Base-by-base conservation (phyloP, 148 eudicot genomes). In the Suaeda aralocaspica region DNA sequence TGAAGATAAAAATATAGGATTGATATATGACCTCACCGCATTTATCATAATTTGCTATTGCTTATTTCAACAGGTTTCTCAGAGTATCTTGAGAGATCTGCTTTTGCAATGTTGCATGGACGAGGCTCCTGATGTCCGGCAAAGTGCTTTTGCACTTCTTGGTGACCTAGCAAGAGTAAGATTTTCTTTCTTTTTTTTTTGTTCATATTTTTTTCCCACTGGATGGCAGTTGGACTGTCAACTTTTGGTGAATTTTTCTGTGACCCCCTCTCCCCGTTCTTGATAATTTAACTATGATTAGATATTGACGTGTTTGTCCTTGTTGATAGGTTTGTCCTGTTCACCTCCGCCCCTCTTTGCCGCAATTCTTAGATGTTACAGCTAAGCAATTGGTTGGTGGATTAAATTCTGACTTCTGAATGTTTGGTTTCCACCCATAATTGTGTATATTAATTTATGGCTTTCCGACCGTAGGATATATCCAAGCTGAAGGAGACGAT, bases 131-230 rank as follows among this genome's bases (percentile, higher is more conserved):
- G 99, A 94, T 79, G 91, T 94, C 57, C 88, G 91, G 16, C 99
- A 94, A 75, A 94, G 99, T 84, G 97, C 99, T 67, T 94, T 94
- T 77, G 99, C 99, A 21, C 85, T 94, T 81, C 89, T 94, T 68
- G 99, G 99, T 48, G 99, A 94, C 76, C 96, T 94, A 33, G 89
- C 99, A 46, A 87, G 99, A 77, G 99, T 94, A 81, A 81, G 84
- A 83, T 72, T 8, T 36, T 36, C 41, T 8, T 36, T 36, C 41
- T 36, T 36, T 36, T 36, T 36, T 36, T n/a, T n/a, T n/a, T n/a
- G n/a, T 36, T 36, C 41, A 36, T 36, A 36, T 4, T 36, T n/a
- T n/a, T n/a, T n/a, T n/a, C n/a, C n/a, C n/a, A 7, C 55, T 60
- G 42, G 50, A 59, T 55, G 59, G 22, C 44, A 56, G 46, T 39